Base-by-base conservation (phyloP, 75 land plant species). In the Isoetes taiwanensis region DNA sequence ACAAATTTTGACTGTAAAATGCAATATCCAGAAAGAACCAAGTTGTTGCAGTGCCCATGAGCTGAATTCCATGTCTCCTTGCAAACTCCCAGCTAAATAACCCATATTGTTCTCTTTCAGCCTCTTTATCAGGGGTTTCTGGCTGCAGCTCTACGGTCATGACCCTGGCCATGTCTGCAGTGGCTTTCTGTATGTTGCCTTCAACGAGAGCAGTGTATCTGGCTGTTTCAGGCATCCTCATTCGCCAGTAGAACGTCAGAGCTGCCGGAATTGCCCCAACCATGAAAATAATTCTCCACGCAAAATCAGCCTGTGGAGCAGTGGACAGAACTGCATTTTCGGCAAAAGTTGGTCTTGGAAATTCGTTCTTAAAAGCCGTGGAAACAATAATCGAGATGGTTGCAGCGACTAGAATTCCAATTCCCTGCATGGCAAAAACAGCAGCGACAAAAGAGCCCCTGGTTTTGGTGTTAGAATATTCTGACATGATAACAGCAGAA, bases 1-100 rank as follows among this genome's bases (percentile, higher is more conserved):
- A 76, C 33, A 83, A 77, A 60, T 80, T 79, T 68, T 61, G 65
- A 60, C 73, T 72, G 71, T 82, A 82, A 34, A 34, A 56, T 3
- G 57, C 37, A 21, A 56, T 34, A 21, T 38, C 57, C 2, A 38
- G 37, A 3, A 56, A 21, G 33, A 56, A 56, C 57, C 57, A 56
- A 1, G 57, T 56, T 2, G 33, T 2, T 1, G 57, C 12, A 1
- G 57, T 56, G n/a, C n/a, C n/a, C 3, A 24, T 14, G 11, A 24
- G 43, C 42, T 37, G 61, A 8, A 39, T 2, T 3, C 46, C 61
- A 25, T 58, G 43, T 6, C 16, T 33, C n/a, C 20, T 11, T 28
- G 19, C 12, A 43, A 58, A 38, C n/a, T n/a, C n/a, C n/a, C n/a
- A n/a, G n/a, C n/a, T n/a, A n/a, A n/a, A n/a, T n/a, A n/a, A n/a